Base-by-base conservation (phyloP, 768 basidiomycete genomes). In the Suillus tomentosus region DNA sequence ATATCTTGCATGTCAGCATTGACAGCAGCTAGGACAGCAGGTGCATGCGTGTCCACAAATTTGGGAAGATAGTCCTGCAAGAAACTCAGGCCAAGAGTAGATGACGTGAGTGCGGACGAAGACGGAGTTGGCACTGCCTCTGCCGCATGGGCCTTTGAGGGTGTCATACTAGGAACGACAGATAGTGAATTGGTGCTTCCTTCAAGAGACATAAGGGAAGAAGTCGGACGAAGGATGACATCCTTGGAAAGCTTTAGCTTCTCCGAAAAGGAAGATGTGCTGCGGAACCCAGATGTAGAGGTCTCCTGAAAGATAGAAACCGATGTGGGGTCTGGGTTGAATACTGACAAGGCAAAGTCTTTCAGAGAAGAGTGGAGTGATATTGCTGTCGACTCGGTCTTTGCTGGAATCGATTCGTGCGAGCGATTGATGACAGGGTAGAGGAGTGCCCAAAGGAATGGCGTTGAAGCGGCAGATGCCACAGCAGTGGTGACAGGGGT, bases 1-100 rank as follows among this genome's bases (percentile, higher is more conserved):
- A 89, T 77, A 66, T 88, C 87, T 24, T 81, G 78, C 59, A 87
- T 72, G 63, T 89, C 88, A 60, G 76, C 79, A 10, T 79, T 79
- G 24, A 87, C 73, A n/a, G 75, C 75, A 8, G 81, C 76, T 2
- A 80, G 70, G 27, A 82, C 71, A 14, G 79, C 79, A 54, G 81
- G 81, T 60, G 81, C 77, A 51, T 79, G 82, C 45, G 79, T 77
- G 45, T 85, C 86, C 50, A 86, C 70, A 15, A 81, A 72, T 47
- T 79, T 75, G 14, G 86, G 81, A 47, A 89, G 71, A 17, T 85
- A 80, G 65, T 81, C 77, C 48, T 79, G 75, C 24, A 80, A 68
- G 62, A 80, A 72, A 66, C 81, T 80, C 62, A 84, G 67, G 43
- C 77, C 66, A 47, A 76, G 65, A 17, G 69, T 48, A 14, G 74